Percentiles rank a stretch among this genome's conserved stretches.
phyloP scores from a whole-genome alignment of 106 monocot species.

The Acanthochlamys bracteata region DNA sequence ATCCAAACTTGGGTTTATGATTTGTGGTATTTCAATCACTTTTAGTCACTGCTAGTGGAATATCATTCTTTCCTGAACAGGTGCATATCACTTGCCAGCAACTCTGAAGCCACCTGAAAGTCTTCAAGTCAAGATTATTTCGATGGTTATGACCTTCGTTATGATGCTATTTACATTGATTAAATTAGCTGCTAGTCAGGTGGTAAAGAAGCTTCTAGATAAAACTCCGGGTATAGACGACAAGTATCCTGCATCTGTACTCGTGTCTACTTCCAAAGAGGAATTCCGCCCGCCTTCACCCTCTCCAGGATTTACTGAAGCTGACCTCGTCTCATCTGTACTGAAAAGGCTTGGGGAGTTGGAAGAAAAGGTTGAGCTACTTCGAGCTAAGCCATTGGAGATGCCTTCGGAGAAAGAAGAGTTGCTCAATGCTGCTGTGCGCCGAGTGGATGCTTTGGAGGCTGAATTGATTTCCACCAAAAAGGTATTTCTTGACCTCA shows the following conservation, averaged over 20 bases:
- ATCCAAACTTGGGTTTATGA: too few relatives aligned
- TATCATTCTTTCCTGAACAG: conserved; percentile 3
- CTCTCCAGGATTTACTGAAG: conserved; percentile 34
- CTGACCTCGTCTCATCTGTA: conserved; percentile 42
- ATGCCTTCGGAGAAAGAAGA: conserved; percentile 94
- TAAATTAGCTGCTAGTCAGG: conserved; percentile 18
- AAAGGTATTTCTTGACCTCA: conserved; percentile 33
- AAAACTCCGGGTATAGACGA: conserved; percentile 9
- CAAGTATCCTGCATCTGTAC: neutral
- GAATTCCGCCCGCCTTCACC: conserved; percentile 60
- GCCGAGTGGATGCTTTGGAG: conserved; percentile 87
- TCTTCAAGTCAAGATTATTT: conserved; percentile 14
- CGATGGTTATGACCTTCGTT: conserved; percentile 36
- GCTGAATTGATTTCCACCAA: conserved; percentile 89
- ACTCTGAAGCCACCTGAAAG: conserved; percentile 22
- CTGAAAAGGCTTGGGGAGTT: conserved; percentile 58
- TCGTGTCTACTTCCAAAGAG: conserved; percentile 23
- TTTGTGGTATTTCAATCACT: neutral
- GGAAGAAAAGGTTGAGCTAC: conserved; percentile 55
- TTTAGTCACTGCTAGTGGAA: neutral
- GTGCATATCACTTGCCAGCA: neutral
- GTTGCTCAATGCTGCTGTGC: conserved; percentile 76
- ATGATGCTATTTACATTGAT: conserved; percentile 36
- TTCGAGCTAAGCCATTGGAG: conserved; percentile 64
- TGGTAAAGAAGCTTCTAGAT: conserved; percentile 26